These are phyloP conservation scores for Thermothielavioides terrestris DNA, from an alignment of 495 filamentous ascomycete genomes.

Conservation along the genomic window DNA sequence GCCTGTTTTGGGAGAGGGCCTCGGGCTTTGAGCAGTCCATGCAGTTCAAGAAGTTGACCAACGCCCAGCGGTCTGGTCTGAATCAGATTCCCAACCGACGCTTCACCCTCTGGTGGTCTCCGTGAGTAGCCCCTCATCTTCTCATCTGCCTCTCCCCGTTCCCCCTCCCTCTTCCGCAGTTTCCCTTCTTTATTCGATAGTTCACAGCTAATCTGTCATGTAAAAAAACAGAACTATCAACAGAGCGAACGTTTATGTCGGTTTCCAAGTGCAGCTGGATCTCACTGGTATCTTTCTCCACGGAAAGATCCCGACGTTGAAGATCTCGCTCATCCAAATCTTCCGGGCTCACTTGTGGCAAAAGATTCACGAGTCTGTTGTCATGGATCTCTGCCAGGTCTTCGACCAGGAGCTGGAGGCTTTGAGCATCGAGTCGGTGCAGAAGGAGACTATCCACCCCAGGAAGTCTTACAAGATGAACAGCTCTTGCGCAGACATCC, in stretches of 20 bases:
- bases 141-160: too few relatives aligned
- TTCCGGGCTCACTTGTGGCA: constrained; percentile 99
- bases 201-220: neutral
- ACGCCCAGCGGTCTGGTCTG: constrained; percentile 94
- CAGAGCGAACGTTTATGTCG: constrained; percentile 74
- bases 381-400: constrained; percentile 99
- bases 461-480: constrained; percentile 99
- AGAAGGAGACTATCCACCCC: constrained; percentile 99
- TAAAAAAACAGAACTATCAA: constrained; percentile 46
- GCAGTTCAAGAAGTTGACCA: constrained; percentile 99
- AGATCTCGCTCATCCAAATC: constrained; percentile 98
- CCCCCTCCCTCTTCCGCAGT: neutral
- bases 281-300: constrained; percentile 98
- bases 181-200: neutral
- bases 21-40: constrained; percentile 66
- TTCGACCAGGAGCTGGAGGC: constrained; percentile 97
- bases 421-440: constrained; percentile 93
- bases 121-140: too few relatives aligned
- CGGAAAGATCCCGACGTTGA: constrained; percentile 97
- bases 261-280: constrained; percentile 99
- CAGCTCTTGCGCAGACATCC: constrained; percentile 96
- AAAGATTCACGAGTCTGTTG: constrained; percentile 98
- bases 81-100: constrained; percentile 99
- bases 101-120: constrained; percentile 98
- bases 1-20: constrained; percentile 95